Conservation (phyloP, 768 basidiomycete genomes). For the Steccherinum ochraceum region DNA sequence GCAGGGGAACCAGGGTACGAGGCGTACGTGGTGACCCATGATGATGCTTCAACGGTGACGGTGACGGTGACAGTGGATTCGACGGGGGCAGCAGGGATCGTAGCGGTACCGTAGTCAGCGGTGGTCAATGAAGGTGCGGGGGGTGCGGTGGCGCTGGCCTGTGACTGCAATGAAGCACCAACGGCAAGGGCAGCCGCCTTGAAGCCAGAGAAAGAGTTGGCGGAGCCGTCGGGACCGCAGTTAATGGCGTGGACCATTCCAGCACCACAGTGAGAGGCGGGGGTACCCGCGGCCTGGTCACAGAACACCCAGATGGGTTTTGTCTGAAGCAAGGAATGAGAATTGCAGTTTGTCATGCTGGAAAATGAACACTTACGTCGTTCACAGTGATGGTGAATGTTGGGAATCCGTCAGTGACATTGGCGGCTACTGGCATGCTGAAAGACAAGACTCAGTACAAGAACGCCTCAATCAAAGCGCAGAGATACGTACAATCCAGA, state of each 20-base stretch:
- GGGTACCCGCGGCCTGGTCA: constrained; percentile 41
- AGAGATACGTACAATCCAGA: constrained; percentile 47
- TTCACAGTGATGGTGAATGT: constrained; percentile 41
- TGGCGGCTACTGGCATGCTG: constrained; percentile 48
- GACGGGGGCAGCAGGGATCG: constrained; percentile 44
- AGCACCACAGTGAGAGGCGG: constrained; percentile 50
- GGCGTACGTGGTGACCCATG: constrained; percentile 53
- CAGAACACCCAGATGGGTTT: constrained; percentile 58
- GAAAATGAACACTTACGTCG: constrained; percentile 19
- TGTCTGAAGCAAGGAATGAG: constrained; percentile 29
- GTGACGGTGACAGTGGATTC: constrained; percentile 38
- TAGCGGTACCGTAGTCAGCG: constrained; percentile 44
- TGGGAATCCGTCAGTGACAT: constrained; percentile 40
- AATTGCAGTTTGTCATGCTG: not conserved
- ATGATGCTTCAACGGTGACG: constrained; percentile 29
- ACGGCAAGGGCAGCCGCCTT: constrained; percentile 49
- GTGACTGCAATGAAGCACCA: constrained; percentile 42
- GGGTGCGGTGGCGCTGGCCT: constrained; percentile 26
- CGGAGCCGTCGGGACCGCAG: constrained; percentile 44
- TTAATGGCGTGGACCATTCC: constrained; percentile 70
- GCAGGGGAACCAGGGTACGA: constrained; percentile 50
- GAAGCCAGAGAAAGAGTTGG: constrained; percentile 59
- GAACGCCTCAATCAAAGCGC: constrained; percentile 4
- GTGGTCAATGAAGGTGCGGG: constrained; percentile 22
- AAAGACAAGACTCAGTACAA: not conserved